Evolutionary conservation across 495 filamentous ascomycete species (phyloP), one percentile per base, ranked within the genome.

Genomic region (Aspergillus panamensis): DNA sequence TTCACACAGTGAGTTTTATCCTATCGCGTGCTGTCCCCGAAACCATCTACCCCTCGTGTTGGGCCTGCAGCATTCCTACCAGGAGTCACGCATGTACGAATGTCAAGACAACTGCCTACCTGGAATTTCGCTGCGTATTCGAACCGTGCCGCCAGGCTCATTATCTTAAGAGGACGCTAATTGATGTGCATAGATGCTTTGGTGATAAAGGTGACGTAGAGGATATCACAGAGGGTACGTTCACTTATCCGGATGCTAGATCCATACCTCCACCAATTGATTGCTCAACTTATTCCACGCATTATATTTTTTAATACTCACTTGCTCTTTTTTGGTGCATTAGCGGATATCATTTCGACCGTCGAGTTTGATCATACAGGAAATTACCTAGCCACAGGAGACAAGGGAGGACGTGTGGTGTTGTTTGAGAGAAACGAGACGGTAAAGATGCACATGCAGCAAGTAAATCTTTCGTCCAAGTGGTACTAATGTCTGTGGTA

Each of bases 171-270:
- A n/a, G 19, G 33, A 53, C 60, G 31, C 59, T 63, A 33, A 62
- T 57, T 16, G 39, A 1, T 37, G 39, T n/a, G 31, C 44, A 13
- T 64, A 97, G 93, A 80, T 98, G 94, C 81, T 98, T 98, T 75
- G 94, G 94, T 72, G 94, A 98, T 80, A 98, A 98, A 79, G 94
- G 94, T 58, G 94, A 98, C 77, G 95, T 97, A 62, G 94, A 98
- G 74, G 94, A 98, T 78, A 98, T 98, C 64, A 98, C 94, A 78
- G 94, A 98, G 90, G 93, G 93, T 96, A 81, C 59, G 78, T 67
- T 20, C 48, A 39, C 43, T 29, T 16, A 12, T 6, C 12, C 20
- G 10, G 21, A 30, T 19, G 17, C 25, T 44, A 14, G 10, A 16
- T 31, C 33, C 9, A 50, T 45, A 25, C 25, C 2, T 25, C 25